Base-by-base conservation (phyloP, 352 stramenopile species). In the Globisporangium cystogenes region DNA sequence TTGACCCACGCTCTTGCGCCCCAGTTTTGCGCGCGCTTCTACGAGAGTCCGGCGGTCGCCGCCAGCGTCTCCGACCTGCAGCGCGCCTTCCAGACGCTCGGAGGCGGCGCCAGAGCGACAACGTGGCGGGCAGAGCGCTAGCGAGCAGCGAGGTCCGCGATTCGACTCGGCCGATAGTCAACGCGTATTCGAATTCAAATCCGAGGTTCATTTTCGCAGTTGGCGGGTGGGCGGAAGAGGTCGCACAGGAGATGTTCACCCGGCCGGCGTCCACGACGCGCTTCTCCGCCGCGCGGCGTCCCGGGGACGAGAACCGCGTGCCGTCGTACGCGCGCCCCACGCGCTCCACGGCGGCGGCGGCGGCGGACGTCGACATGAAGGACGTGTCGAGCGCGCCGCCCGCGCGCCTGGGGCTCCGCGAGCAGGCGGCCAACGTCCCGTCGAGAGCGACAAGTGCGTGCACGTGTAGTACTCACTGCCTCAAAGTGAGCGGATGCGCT, bases 21-120 rank as follows among this genome's bases (percentile, higher is more conserved):
- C 1, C 51, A 87, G 73, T 87, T 87, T 48, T 83, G 69, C 50
- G 47, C 46, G 29, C 61, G 69, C 24, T 82, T 85, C 52, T 87
- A 72, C 63, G 45, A 77, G 51, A 85, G 63, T 50, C 50, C 60
- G 1, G 53, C 53, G 12, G 51, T 87, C 50, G 37, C 64, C 11
- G 39, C 40, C 21, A 64, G 39, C 57, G 72, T 85, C 54, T 26
- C 48, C 10, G 63, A 78, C 26, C 64, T 87, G 5, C 71, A 83
- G 58, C 52, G 55, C 27, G 73, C 73, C 2, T 80, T 87, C 44
- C 60, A 73, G 26, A 59, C 55, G 24, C 50, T 86, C 40, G 47
- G 55, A 18, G 29, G 10, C 33, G 27, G 15, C n/a, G n/a, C n/a
- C n/a, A n/a, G n/a, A n/a, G n/a, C n/a, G n/a, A n/a, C n/a, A n/a